Conservation (phyloP, 2,329 filamentous ascomycete species). For the Paecilomyces niveus region DNA sequence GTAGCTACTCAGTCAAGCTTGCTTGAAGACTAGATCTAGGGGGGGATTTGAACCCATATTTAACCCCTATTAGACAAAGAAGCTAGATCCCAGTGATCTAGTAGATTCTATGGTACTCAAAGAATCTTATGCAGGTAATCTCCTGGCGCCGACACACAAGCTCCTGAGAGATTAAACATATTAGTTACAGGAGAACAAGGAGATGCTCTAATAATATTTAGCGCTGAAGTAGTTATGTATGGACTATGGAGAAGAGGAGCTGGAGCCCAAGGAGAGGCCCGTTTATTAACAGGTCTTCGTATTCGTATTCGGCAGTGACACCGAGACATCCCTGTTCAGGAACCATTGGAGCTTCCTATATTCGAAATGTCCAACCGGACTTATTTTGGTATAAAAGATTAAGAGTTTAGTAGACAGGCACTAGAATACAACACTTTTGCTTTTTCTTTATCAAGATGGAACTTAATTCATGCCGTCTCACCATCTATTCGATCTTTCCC, state of each 20-base stretch:
- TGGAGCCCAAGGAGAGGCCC: background rate
- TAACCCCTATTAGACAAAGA: no score
- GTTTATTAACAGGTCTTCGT: background rate
- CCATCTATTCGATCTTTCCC: slow-evolving; percentile 56
- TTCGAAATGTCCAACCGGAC: background rate
- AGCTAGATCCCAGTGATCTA: no score
- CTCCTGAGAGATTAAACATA: no score
- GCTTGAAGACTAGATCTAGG: no score
- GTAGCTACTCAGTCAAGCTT: no score
- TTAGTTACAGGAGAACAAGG: no score
- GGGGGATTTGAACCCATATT: no score
- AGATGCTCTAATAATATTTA: no score
- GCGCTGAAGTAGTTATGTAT: no score
- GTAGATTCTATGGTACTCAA: no score
- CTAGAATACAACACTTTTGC: background rate
- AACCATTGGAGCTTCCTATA: background rate
- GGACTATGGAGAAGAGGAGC: background rate
- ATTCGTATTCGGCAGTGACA: background rate
- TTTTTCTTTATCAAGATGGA: background rate
- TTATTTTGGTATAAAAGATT: background rate
- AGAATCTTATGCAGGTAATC: no score
- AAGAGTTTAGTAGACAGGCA: background rate
- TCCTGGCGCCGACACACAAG: no score
- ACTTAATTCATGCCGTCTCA: background rate
- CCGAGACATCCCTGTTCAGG: background rate